These are phyloP conservation scores for Decorospora gaudefroyi DNA, from an alignment of 2,329 filamentous ascomycete species.

Conservation along the genomic window DNA sequence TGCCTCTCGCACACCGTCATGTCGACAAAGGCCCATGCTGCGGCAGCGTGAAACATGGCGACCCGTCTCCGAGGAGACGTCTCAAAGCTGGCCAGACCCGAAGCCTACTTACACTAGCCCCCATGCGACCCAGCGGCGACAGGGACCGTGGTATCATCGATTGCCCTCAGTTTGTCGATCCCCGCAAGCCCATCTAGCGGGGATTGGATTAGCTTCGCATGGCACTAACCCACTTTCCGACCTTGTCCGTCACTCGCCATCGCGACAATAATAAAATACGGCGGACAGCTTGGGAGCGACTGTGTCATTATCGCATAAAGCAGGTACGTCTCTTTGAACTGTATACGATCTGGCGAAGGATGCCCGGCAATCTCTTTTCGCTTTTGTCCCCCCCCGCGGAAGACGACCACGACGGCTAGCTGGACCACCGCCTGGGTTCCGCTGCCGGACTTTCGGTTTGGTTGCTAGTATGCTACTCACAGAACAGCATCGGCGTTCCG, in stretches of 20 bases:
- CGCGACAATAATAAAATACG: conserved; percentile 21
- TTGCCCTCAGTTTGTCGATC: conserved; percentile 36
- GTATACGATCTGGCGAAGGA: conserved; percentile 8
- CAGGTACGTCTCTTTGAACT: conserved; percentile 8
- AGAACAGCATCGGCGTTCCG: conserved; percentile 6
- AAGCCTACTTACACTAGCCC: conserved; percentile 23
- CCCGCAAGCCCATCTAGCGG: conserved; percentile 15
- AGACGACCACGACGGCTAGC: neutral
- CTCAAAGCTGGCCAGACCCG: conserved; percentile 27
- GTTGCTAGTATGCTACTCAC: conserved; percentile 5
- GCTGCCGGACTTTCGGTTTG: conserved; percentile 12
- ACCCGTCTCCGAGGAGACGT: conserved; percentile 11
- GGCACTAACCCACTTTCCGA: conserved; percentile 22
- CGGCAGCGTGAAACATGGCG: conserved; percentile 28
- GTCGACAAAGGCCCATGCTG: conserved; percentile 10
- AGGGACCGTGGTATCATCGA: conserved; percentile 25
- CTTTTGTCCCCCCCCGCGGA: conserved; percentile 2
- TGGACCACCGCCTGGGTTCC: conserved; percentile 1
- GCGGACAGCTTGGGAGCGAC: conserved; percentile 15
- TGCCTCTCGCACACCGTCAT: conserved; percentile 7
- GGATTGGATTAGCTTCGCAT: conserved; percentile 17
- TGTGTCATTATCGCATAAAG: conserved; percentile 19
- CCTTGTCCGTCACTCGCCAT: conserved; percentile 18
- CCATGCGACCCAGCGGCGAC: conserved; percentile 23
- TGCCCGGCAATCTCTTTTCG: conserved; percentile 1